Base-by-base conservation (phyloP, 768 basidiomycete species). In the Termitomyces sp. region DNA sequence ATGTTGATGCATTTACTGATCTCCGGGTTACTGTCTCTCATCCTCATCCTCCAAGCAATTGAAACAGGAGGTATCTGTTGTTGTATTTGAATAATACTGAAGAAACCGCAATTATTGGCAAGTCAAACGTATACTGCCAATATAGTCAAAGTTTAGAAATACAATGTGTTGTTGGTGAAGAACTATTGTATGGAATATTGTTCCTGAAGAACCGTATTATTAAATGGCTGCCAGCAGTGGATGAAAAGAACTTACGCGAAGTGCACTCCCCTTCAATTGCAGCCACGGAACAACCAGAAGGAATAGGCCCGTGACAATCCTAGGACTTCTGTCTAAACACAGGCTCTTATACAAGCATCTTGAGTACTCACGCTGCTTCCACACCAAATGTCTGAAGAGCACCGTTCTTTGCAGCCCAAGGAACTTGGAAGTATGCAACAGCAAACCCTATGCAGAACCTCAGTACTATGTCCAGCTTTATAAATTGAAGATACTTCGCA, bases 391-490 rank as follows among this genome's bases (percentile, higher is more conserved):
- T 79, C 57, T 85, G 82, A 30, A 86, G 66, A 5, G 84, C 82
- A 15, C 85, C 85, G 56, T 82, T 65, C 60, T 78, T 82, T 30
- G 68, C 64, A 5, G 84, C 83, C 85, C 85, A 86, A 5, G 81
- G 81, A 3, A 86, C 76, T 64, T 87, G 84, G 67, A 81, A 87
- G 67, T 81, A 86, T 1, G 85, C 81, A 21, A 87, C 84, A 48
- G 76, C 77, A 64, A 86, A 86, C 3, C 84, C 78, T 75, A 42
- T 1, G 35, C 17, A 53, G 21, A 15, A 30, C 9, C 15, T 51
- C 11, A 51, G 26, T 14, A 19, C 5, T 7, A 11, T 40, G 11
- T 38, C 23, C 37, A 40, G 5, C 17, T 26, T 40, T 11, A 14
- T 30, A 17, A 14, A 40, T 41, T 33, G 28, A 50, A 50, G 4